phyloP scores from a whole-genome alignment of 306 rosid genomes.

The Sphenostylis stenocarpa region DNA sequence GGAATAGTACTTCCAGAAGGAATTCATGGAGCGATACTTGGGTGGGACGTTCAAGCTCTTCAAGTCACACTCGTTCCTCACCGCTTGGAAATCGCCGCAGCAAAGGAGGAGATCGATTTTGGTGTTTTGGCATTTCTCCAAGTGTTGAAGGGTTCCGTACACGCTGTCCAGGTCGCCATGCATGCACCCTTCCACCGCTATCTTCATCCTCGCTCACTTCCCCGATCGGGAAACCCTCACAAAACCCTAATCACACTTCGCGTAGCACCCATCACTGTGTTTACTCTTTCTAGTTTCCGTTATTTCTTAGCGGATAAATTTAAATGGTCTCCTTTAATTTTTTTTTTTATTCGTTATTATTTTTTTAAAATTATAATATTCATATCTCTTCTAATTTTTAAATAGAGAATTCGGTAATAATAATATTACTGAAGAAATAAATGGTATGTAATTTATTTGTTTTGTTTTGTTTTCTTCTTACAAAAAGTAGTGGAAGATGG shows the following conservation, averaged over 20 bases:
- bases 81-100: constrained; percentile 97
- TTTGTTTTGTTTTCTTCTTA: neutral
- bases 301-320: neutral
- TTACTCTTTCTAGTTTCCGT: neutral
- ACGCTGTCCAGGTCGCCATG: constrained; percentile 92
- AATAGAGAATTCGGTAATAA: too few species aligned
- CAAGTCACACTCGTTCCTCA: constrained; percentile 79
- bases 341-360: neutral
- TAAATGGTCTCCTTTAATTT: neutral
- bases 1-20: constrained; percentile 96
- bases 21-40: constrained; percentile 62
- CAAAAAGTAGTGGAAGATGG: neutral
- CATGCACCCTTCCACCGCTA: constrained; percentile 94
- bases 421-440: neutral
- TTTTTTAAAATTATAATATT: too few species aligned
- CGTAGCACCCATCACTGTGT: too few species aligned
- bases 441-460: too few species aligned
- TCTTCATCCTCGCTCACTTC: constrained; percentile 52
- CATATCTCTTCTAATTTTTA: too few species aligned
- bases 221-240: neutral
- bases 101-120: constrained; percentile 94
- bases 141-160: constrained; percentile 69
- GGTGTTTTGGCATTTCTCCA: constrained; percentile 51
- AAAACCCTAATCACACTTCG: constrained; percentile 3
- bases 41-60: constrained; percentile 72